Evolutionary conservation across 257 asterid species (phyloP).

Genomic region (Phtheirospermum japonicum): DNA sequence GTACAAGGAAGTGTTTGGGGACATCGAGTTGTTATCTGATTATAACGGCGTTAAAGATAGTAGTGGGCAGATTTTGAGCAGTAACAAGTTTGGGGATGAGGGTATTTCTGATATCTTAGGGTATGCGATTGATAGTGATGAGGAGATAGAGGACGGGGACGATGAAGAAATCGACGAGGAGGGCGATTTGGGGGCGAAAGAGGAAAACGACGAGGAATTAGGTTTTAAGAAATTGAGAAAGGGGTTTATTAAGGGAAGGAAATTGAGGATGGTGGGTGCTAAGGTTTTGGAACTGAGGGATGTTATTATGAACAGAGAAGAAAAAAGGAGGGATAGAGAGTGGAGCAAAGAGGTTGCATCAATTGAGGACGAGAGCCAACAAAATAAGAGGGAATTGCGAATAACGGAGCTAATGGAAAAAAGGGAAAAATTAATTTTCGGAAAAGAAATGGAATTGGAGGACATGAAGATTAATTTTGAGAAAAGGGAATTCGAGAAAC

Average conservation of each 20-base stretch:
- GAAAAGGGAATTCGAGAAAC: constrained; percentile 57
- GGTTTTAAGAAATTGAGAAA: constrained; percentile 39
- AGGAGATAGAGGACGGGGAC: constrained; percentile 45
- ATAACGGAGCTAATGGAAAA: constrained; percentile 37
- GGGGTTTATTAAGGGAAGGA: constrained; percentile 38
- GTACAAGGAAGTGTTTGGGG: constrained; percentile 91
- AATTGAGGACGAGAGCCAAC: constrained; percentile 36
- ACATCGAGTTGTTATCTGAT: constrained; percentile 47
- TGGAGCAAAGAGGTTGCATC: constrained; percentile 48
- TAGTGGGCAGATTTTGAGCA: not conserved
- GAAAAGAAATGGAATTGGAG: constrained; percentile 51
- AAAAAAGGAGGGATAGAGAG: constrained; percentile 69
- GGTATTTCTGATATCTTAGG: constrained; percentile 35
- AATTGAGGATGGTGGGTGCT: constrained; percentile 51
- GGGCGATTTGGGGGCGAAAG: constrained; percentile 38
- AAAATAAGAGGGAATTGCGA: constrained; percentile 39
- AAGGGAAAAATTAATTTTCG: constrained; percentile 43
- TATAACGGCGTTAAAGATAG: constrained; percentile 27
- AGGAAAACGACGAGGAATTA: constrained; percentile 36
- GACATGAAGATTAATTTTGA: constrained; percentile 55
- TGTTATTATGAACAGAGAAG: constrained; percentile 62
- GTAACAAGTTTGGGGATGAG: constrained; percentile 43
- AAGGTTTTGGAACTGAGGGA: constrained; percentile 66
- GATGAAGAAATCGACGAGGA: constrained; percentile 37
- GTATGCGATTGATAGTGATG: constrained; percentile 57